These are phyloP conservation scores for Hypericum perforatum DNA, from an alignment of 345 rosid genomes.

Conservation along the genomic window DNA sequence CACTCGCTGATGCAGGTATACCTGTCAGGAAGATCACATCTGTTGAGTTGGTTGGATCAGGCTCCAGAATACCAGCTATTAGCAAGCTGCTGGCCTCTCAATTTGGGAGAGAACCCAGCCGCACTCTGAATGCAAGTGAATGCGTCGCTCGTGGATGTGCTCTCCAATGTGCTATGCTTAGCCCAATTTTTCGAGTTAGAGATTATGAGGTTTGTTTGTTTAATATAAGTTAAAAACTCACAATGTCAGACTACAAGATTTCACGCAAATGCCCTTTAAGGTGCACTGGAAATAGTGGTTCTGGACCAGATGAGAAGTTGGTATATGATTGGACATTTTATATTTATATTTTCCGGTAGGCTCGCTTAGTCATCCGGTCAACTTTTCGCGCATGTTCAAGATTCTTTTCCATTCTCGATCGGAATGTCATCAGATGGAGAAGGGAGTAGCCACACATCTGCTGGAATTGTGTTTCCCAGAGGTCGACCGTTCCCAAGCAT, in stretches of 20 bases:
- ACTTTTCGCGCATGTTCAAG: conserved; percentile 52
- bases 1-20: conserved; percentile 45
- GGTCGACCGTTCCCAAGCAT: conserved; percentile 63
- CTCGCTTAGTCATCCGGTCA: no score
- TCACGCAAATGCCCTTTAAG: neutral
- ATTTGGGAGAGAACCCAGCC: conserved; percentile 48
- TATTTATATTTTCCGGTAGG: no score
- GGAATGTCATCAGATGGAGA: conserved; percentile 57
- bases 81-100: conserved; percentile 32
- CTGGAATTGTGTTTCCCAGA: conserved; percentile 49
- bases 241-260: neutral
- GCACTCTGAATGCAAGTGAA: conserved; percentile 60
- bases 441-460: conserved; percentile 35
- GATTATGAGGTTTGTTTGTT: conserved; percentile 43
- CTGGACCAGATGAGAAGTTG: no score
- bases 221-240: neutral
- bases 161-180: conserved; percentile 67
- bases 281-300: no score
- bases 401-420: conserved; percentile 59
- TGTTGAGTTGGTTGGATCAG: conserved; percentile 69
- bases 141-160: conserved; percentile 69
- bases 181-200: conserved; percentile 47
- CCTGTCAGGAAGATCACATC: conserved; percentile 37
- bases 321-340: no score
- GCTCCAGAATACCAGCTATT: conserved; percentile 57